Evolutionary conservation across 331 rosid species (phyloP), one percentile per base, ranked within the genome.

Genomic region (Rosa hybrid): DNA sequence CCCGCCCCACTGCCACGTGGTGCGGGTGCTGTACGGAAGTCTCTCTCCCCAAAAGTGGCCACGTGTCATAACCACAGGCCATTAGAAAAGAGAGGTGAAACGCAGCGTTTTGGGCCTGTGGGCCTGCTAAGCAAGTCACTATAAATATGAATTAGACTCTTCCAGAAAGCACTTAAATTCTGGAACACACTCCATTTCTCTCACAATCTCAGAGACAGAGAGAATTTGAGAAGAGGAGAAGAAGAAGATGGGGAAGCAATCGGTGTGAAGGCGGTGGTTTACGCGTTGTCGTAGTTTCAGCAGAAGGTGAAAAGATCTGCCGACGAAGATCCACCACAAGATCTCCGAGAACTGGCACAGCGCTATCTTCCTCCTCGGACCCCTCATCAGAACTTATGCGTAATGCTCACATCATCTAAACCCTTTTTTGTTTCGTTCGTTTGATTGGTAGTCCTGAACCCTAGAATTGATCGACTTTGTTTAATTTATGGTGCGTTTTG

Each of bases 331-430:
- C 78, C 97, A 93, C 79, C 99, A 95, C 84, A 95, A 95, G 89
- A 65, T 95, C 88, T 90, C 98, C 63, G 98, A 95, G 85, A 95
- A 91, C 76, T 95, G 99, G 99, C 75, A 88, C 86, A 90, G 93
- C 84, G 84, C 98, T 64, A 67, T 80, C 63, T 97, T 95, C 71
- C 89, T 90, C 45, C 82, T 93, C 59, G 71, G 76, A n/a, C 98
- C 99, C 27, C 76, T 95, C 83, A 74, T 93, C 63, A 96, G 94
- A 20, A 81, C 86, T 72, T 88, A 87, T 89, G 1, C 94, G 97
- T 92, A 87, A 87, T 63, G 10, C 10, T 57, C 63, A 57, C 25
- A 0, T 2, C 10, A 11, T 12, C 0, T 51, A 51, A 14, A 16
- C 57, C 27, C 63, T 27, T 27, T 27, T 27, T n/a, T 57, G 2